Base-by-base conservation (phyloP, 371 early-diverging fungal genomes). In the Mucor racemosus region DNA sequence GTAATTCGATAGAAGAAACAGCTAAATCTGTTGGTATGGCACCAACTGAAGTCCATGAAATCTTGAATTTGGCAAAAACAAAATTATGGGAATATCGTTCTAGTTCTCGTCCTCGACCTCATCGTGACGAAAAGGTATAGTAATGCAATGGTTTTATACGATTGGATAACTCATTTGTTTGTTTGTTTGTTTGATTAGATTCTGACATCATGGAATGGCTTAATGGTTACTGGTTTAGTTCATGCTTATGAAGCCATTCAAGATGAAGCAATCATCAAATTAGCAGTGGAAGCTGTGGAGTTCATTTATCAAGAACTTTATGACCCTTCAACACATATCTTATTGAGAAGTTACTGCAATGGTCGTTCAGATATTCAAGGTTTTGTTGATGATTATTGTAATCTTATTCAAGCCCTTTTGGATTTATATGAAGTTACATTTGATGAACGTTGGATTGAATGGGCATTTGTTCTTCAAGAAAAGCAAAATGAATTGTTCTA, bases 311-410 rank as follows among this genome's bases (percentile, higher is more conserved):
- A 59, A 10, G 61, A 85, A 14, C 56, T 90, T 64, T 87, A 84
- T 53, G 64, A 81, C 15, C 31, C 65, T 5, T 69, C 73, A 6
- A 66, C 71, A 5, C 67, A 77, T 14, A 65, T 44, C 0, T 64
- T 90, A 19, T 64, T 73, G 11, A 72, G 91, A 41, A 83, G 81
- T 50, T 86, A 79, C 50, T 71, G 86, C 44, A 76, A 84, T 38
- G 86, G 82, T 1, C 76, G 84, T 14, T 75, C 84, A 13, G 67
- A 74, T 14, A 79, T 86, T 39, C 76, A 74, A 36, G 91, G 88
- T 0, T 87, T 85, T 62, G 66, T 84, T 48, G 89, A 88, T 60
- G 91, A 91, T 58, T 91, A 91, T 66, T 77, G 82, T 42, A 74
- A 74, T 55, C 64, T 79, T 15, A 84, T 80, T 36, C 82, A 81